phyloP scores from a whole-genome alignment of 106 monocot genomes.

The Dioscorea zingiberensis region DNA sequence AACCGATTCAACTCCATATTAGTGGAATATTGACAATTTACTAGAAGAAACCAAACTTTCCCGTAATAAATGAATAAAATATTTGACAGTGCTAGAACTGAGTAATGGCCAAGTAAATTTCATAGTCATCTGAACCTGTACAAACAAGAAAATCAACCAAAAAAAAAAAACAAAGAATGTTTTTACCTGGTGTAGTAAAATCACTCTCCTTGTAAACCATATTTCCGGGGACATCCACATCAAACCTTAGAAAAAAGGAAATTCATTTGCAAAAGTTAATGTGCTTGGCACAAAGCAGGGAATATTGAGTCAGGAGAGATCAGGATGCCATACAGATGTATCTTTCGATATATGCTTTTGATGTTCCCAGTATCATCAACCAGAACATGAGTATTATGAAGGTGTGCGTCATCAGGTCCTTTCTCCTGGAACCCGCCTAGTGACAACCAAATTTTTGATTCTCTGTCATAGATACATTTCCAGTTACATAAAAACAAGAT shows the following conservation, averaged over 20 bases:
- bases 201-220: slow-evolving; percentile 85
- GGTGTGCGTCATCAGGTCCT: slow-evolving; percentile 68
- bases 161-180: too few relatives aligned
- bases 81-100: too few relatives aligned
- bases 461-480: slow-evolving; percentile 32
- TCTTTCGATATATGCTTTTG: slow-evolving; percentile 67
- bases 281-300: neutral
- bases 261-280: neutral
- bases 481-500: too few relatives aligned
- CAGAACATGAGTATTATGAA: slow-evolving; percentile 84
- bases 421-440: slow-evolving; percentile 95
- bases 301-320: slow-evolving; percentile 4
- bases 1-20: too few relatives aligned
- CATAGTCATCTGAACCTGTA: too few relatives aligned
- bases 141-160: too few relatives aligned
- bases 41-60: too few relatives aligned
- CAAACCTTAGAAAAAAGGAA: slow-evolving; percentile 58
- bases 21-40: too few relatives aligned
- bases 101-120: too few relatives aligned
- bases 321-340: slow-evolving; percentile 70
- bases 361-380: slow-evolving; percentile 80
- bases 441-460: slow-evolving; percentile 80
- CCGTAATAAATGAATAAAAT: too few relatives aligned
- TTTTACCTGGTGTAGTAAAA: slow-evolving; percentile 68
- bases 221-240: slow-evolving; percentile 95